Conservation (phyloP, 139 green algal species). For the Klebsormidium nitens region DNA sequence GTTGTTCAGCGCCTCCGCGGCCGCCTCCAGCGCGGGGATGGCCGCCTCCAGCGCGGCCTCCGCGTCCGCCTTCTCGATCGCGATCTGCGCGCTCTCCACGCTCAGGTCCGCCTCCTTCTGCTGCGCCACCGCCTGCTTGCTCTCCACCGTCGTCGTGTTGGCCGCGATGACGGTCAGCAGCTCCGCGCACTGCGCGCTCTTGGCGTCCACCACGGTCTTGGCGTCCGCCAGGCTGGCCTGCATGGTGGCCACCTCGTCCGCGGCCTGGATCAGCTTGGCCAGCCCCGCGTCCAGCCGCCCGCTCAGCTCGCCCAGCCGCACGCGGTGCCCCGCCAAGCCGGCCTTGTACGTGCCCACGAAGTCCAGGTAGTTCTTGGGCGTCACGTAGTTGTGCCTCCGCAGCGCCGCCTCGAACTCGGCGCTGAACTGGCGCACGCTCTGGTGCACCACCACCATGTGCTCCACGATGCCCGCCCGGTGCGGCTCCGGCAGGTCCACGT, state of each 20-base stretch:
- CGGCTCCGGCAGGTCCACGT: constrained; percentile 53
- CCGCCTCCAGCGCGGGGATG: constrained; percentile 78
- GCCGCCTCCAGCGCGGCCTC: constrained; percentile 74
- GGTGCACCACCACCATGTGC: constrained; percentile 82
- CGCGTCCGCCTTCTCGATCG: constrained; percentile 74
- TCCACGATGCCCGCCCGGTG: constrained; percentile 56
- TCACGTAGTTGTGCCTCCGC: constrained; percentile 80
- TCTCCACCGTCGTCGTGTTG: constrained; percentile 68
- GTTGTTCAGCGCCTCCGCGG: constrained; percentile 70
- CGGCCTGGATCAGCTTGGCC: constrained; percentile 77
- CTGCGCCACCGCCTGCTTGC: constrained; percentile 59
- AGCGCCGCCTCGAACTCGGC: constrained; percentile 63
- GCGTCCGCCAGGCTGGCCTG: constrained; percentile 71
- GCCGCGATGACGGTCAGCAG: constrained; percentile 69
- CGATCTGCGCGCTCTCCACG: constrained; percentile 49
- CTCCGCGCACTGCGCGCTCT: constrained; percentile 74
- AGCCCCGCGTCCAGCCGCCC: constrained; percentile 64
- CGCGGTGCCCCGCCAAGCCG: constrained; percentile 49
- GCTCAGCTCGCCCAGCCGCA: constrained; percentile 52
- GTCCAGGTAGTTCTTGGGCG: constrained; percentile 93
- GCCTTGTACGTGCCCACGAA: constrained; percentile 80
- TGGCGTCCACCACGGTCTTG: constrained; percentile 71
- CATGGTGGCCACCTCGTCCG: constrained; percentile 73
- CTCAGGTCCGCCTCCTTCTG: constrained; percentile 72
- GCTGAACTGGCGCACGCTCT: constrained; percentile 62